Evolutionary conservation across 495 filamentous ascomycete species (phyloP), one percentile per base, ranked within the genome.

Genomic region (Xylaria cubensis): DNA sequence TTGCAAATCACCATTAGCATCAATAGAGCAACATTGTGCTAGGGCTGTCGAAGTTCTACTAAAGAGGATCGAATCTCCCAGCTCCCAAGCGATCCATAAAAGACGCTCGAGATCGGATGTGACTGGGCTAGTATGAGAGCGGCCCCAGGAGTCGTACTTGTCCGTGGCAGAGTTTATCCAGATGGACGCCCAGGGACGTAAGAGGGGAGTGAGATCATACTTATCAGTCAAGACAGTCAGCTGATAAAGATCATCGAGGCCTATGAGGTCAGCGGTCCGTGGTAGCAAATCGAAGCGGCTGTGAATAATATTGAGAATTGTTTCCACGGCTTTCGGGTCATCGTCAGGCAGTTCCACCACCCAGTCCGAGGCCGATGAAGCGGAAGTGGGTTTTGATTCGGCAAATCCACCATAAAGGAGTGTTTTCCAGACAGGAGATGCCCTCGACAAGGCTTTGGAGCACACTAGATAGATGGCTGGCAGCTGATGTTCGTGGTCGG

Each of bases 161-260:
- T 55, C 29, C 9, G 3, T 17, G 4, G 55, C 50, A 64, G 21
- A 36, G 4, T 36, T 65, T 17, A 64, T 34, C 73, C 69, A 74
- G 3, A 29, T 41, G 10, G n/a, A 0, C 12, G 39, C 69, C 73
- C 73, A 74, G 1, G 69, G 73, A n/a, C 55, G 63, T 19, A 74
- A 44, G 9, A 64, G 34, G 19, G 24, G 44, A 29, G 73, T 71
- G 24, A 74, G 73, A 34, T 71, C 64, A 46, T 74, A 74, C 48
- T 74, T 72, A 51, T 74, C 64, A 39, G 68, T 71, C 44, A 71
- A 44, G 34, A 74, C 64, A 4, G 73, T 67, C 32, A 74, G 62
- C 32, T 55, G 36, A 32, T 71, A 74, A 29, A 74, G 58, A 17
- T 66, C n/a, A 39, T 66, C 61, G 4, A 39, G 0, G 12, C n/a